These are phyloP conservation scores for Ciborinia camelliae DNA, from an alignment of 2,329 filamentous ascomycete species.

Conservation along the genomic window DNA sequence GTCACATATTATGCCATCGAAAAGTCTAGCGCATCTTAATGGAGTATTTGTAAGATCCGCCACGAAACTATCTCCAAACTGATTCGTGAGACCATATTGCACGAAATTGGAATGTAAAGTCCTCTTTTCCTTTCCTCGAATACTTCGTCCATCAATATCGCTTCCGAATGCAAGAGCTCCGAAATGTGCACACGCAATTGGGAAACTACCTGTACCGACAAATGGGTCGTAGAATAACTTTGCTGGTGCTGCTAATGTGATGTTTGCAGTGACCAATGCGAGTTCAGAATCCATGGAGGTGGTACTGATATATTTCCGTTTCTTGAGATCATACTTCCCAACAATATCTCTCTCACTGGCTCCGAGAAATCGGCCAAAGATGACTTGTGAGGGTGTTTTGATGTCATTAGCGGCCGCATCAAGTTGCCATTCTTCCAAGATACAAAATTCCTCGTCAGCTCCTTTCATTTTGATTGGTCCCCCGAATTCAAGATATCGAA, in stretches of 20 bases:
- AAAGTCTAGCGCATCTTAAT: slow-evolving; percentile 54
- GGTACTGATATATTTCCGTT: slow-evolving; percentile 87
- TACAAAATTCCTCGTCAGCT: slow-evolving; percentile 69
- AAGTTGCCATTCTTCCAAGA: slow-evolving; percentile 78
- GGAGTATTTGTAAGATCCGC: slow-evolving; percentile 88
- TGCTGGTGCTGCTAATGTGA: slow-evolving; percentile 76
- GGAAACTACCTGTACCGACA: slow-evolving; percentile 91
- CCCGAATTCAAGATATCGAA: slow-evolving; percentile 72
- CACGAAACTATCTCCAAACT: slow-evolving; percentile 75
- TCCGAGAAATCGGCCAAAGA: slow-evolving; percentile 70
- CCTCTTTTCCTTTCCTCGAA: slow-evolving; percentile 63
- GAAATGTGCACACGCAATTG: slow-evolving; percentile 85
- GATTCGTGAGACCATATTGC: slow-evolving; percentile 68
- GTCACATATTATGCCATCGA: slow-evolving; percentile 93
- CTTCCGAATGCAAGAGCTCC: slow-evolving; percentile 80
- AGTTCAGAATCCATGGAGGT: slow-evolving; percentile 97
- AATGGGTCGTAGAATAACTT: slow-evolving; percentile 94
- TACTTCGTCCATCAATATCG: slow-evolving; percentile 89
- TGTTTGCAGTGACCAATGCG: slow-evolving; percentile 85
- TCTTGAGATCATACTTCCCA: slow-evolving; percentile 83
- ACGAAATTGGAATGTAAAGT: slow-evolving; percentile 67
- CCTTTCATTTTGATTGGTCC: slow-evolving; percentile 75
- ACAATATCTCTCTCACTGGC: slow-evolving; percentile 64
- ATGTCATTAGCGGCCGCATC: slow-evolving; percentile 47
- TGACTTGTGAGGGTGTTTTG: slow-evolving; percentile 57